A percentile compares a stretch with the other conserved stretches of the same genome.
These are phyloP conservation scores for Fusarium verticillioides DNA, from an alignment of 2,329 filamentous ascomycete species.

Conservation along the genomic window DNA sequence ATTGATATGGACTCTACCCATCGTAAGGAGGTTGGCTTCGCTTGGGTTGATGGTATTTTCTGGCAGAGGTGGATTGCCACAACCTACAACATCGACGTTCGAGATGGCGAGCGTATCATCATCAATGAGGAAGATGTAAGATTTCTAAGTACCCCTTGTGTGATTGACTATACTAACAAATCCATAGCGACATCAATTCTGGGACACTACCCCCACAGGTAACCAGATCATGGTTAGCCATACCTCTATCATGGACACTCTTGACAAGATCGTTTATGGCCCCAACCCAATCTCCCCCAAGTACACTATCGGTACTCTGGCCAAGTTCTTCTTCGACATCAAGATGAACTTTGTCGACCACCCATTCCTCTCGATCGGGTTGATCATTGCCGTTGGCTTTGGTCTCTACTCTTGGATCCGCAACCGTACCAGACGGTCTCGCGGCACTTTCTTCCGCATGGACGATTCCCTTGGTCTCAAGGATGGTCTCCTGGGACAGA, in stretches of 20 bases:
- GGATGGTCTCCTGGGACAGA: slow-evolving; percentile 70
- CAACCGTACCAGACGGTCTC: slow-evolving; percentile 63
- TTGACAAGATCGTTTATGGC: slow-evolving; percentile 75
- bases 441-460: slow-evolving; percentile 70
- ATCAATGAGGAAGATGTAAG: slow-evolving; percentile 98
- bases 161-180: slow-evolving; percentile 47
- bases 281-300: slow-evolving; percentile 80
- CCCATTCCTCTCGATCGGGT: slow-evolving; percentile 67
- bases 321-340: slow-evolving; percentile 77
- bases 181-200: slow-evolving; percentile 85
- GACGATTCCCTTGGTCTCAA: slow-evolving; percentile 70
- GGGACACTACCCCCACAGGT: slow-evolving; percentile 90
- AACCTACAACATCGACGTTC: slow-evolving; percentile 93
- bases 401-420: slow-evolving; percentile 65
- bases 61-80: slow-evolving; percentile 97
- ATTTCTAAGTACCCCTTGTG: slow-evolving; percentile 29
- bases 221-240: slow-evolving; percentile 90
- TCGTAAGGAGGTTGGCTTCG: slow-evolving; percentile 90
- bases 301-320: slow-evolving; percentile 77
- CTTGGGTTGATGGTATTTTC: slow-evolving; percentile 96
- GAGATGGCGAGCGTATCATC: slow-evolving; percentile 89
- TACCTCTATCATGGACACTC: slow-evolving; percentile 89
- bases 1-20: slow-evolving; percentile 91
- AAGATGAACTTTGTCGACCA: slow-evolving; percentile 68
- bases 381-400: slow-evolving; percentile 67